Conservation (phyloP, 495 filamentous ascomycete genomes). For the Penicillium subrubescens region DNA sequence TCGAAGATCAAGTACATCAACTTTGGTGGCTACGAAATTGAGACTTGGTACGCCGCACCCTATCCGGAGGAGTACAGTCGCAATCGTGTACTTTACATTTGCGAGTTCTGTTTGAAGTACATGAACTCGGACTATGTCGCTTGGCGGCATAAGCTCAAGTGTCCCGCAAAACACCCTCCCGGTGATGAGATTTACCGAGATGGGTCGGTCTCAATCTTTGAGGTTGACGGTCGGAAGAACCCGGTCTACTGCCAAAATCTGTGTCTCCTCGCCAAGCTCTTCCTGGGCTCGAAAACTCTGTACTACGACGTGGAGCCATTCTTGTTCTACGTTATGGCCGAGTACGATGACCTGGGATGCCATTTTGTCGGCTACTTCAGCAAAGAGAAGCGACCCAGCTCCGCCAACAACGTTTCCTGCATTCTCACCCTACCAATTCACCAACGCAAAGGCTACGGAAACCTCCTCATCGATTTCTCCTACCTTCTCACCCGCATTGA, state of each 20-base stretch:
- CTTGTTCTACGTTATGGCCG: constrained; percentile 97
- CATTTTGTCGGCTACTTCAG: constrained; percentile 99
- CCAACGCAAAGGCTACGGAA: constrained; percentile 95
- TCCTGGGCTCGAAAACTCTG: constrained; percentile 93
- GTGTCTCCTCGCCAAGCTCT: constrained; percentile 93
- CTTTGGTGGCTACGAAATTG: constrained; percentile 95
- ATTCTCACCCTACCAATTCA: constrained; percentile 95
- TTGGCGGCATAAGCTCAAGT: constrained; percentile 98
- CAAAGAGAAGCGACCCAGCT: constrained; percentile 96
- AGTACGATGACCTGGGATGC: constrained; percentile 88
- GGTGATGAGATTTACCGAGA: constrained; percentile 99
- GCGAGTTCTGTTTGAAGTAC: constrained; percentile 98
- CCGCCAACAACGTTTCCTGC: constrained; percentile 95
- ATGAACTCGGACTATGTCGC: constrained; percentile 99
- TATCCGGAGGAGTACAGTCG: constrained; percentile 98
- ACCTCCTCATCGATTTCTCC: constrained; percentile 95
- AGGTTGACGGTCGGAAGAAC: constrained; percentile 95
- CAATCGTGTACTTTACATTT: constrained; percentile 93
- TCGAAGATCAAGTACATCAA: constrained; percentile 99
- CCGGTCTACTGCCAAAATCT: constrained; percentile 98
- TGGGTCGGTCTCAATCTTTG: constrained; percentile 89
- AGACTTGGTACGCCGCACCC: constrained; percentile 99
- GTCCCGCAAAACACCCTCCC: constrained; percentile 91
- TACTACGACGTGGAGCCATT: constrained; percentile 99
- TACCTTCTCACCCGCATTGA: constrained; percentile 93